Percentiles rank a stretch among this genome's conserved stretches.
These are phyloP conservation scores for Hypoxylon rickii DNA, from an alignment of 495 filamentous ascomycete genomes.

Conservation along the genomic window DNA sequence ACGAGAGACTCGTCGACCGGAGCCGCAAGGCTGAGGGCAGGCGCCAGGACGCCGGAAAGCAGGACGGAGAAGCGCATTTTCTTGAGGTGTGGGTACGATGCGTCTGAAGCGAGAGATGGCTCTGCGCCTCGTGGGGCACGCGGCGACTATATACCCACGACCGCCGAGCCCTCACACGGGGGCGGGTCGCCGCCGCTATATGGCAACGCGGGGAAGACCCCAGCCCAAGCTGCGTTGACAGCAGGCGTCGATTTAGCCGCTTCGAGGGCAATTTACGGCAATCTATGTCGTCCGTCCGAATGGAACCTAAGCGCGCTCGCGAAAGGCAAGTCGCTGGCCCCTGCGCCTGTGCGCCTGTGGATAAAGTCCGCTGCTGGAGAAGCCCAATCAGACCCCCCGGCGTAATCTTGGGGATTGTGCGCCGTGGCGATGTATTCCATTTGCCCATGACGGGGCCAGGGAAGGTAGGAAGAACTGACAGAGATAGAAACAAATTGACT, in stretches of 20 bases:
- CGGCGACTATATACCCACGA: slow-evolving; percentile 8
- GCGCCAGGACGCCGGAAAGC: slow-evolving; percentile 40
- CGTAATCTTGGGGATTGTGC: not conserved
- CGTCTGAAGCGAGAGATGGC: slow-evolving; percentile 3
- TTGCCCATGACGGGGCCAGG: no score
- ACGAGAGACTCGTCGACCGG: slow-evolving; percentile 33
- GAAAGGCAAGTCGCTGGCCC: not conserved
- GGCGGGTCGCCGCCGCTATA: slow-evolving; percentile 2
- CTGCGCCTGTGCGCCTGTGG: not conserved
- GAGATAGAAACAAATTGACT: no score
- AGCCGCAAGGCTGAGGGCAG: slow-evolving; percentile 37
- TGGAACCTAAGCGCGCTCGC: slow-evolving; percentile 26
- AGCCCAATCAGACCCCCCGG: not conserved
- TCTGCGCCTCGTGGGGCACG: slow-evolving; percentile 3
- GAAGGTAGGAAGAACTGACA: no score
- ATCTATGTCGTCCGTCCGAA: slow-evolving; percentile 33
- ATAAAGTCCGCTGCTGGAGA: not conserved
- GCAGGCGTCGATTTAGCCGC: slow-evolving; percentile 35
- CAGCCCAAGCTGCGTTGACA: slow-evolving; percentile 19
- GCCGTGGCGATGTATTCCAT: no score
- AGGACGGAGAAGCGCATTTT: slow-evolving; percentile 42
- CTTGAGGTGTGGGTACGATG: not conserved
- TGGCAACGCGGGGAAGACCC: slow-evolving; percentile 31
- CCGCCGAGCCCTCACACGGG: not conserved
- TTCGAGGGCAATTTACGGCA: slow-evolving; percentile 27